Base-by-base conservation (phyloP, 2,329 filamentous ascomycete species). In the Apiospora pterosperma region DNA sequence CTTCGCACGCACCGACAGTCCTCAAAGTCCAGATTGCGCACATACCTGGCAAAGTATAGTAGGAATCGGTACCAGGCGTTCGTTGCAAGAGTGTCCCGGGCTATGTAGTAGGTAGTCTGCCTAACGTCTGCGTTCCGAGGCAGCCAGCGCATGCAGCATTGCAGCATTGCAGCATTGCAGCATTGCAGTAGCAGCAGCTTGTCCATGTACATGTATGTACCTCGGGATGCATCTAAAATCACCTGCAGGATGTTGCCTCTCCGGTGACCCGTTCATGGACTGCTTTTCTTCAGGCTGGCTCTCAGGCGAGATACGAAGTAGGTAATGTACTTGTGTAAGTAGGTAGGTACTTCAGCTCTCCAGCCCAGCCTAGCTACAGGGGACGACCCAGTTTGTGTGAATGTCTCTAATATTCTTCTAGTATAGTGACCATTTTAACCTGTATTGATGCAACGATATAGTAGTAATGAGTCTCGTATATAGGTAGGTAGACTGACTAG, bases 101-200 rank as follows among this genome's bases (percentile, higher is more conserved):
- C 14, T 34, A 34, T 19, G 28, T 34, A n/a, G 16, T 55, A 34
- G 28, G 25, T n/a, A 34, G 12, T 16, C 48, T 55, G 16, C 16
- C 28, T 19, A 41, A 10, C 23, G n/a, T n/a, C 25, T 23, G 39
- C 28, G 16, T 19, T 19, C 25, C 39, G 62, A 61, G 59, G 62
- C 64, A 66, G 69, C 67, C 69, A 71, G 65, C 69, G 58, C 69
- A 71, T 68, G 67, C 55, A 65, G 64, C 59, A 64, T 66, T 67
- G 31, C 60, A 58, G n/a, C n/a, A n/a, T n/a, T n/a, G n/a, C n/a
- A n/a, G n/a, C n/a, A n/a, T n/a, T 68, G 67, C 55, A 65, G 64
- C 59, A 64, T 66, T 67, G 31, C 60, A 58, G n/a, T n/a, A n/a
- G n/a, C n/a, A n/a, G 42, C 28, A 55, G 63, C 67, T 66, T 66